A percentile compares a stretch with the other conserved stretches of the same genome.
These are phyloP conservation scores for Ilyonectria mors-panacis DNA, from an alignment of 2,329 filamentous ascomycete genomes.

Conservation along the genomic window DNA sequence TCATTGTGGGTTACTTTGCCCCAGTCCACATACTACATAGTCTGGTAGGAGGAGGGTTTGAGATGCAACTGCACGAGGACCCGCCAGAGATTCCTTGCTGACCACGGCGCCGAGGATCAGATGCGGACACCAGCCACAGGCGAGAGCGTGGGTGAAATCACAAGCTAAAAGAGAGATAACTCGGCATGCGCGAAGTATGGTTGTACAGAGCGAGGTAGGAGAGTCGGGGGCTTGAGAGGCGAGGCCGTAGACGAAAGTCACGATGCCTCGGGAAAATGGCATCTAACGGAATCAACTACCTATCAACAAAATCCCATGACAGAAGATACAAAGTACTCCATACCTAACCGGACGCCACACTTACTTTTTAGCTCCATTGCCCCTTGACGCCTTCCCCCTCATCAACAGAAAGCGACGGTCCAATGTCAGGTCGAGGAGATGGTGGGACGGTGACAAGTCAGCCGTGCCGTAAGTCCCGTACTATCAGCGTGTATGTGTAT, in stretches of 20 bases:
- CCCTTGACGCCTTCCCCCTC: conserved; percentile 24
- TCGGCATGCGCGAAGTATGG: conserved; percentile 4
- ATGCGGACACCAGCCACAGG: conserved; percentile 22
- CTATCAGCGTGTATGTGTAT: neutral
- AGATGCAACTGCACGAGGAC: conserved; percentile 4
- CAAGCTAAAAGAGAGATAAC: conserved; percentile 11
- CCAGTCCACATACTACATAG: neutral
- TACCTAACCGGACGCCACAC: conserved; percentile 40
- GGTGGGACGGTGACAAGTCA: conserved; percentile 14
- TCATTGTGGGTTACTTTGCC: conserved; percentile 20
- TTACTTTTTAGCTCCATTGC: conserved; percentile 32
- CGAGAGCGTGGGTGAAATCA: conserved; percentile 17
- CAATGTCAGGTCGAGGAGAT: conserved; percentile 22
- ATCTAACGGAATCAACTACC: neutral
- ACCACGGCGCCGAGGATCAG: conserved; percentile 12
- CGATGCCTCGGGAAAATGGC: neutral
- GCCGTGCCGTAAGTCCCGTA: neutral
- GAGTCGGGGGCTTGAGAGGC: too few relatives aligned
- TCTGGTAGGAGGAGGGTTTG: neutral
- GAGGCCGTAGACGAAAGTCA: neutral
- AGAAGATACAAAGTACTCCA: neutral
- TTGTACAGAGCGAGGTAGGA: neutral
- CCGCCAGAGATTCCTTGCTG: conserved; percentile 21
- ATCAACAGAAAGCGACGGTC: conserved; percentile 13
- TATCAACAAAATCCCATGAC: neutral